phyloP scores from a whole-genome alignment of 179 eudicot species.

The Heliamphora pulchella region DNA sequence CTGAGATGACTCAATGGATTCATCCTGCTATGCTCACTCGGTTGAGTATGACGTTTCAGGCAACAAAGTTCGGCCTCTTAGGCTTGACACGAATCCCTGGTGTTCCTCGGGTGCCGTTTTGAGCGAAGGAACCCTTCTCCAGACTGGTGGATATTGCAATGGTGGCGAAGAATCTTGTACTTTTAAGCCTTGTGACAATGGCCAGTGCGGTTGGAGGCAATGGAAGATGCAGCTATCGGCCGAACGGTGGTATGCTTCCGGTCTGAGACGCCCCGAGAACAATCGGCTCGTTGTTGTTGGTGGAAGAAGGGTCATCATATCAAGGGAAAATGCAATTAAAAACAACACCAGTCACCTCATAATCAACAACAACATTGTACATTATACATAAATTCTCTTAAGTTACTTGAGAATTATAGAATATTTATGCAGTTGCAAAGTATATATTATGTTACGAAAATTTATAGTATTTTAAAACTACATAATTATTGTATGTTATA shows the following conservation, averaged over 20 bases:
- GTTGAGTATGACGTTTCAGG: constrained; percentile 47
- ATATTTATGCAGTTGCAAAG: too few species aligned
- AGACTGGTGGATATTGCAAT: constrained; percentile 27
- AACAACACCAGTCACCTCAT: too few species aligned
- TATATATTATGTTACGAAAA: too few species aligned
- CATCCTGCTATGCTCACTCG: constrained; percentile 59
- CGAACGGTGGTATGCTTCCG: constrained; percentile 51
- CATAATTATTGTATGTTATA: too few species aligned
- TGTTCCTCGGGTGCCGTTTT: constrained; percentile 35
- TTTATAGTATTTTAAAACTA: too few species aligned
- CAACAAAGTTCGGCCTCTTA: constrained; percentile 37
- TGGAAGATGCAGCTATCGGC: constrained; percentile 20
- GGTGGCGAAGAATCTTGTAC: constrained; percentile 19
- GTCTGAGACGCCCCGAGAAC: constrained; percentile 27
- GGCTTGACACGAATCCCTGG: constrained; percentile 25
- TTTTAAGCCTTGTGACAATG: constrained; percentile 30
- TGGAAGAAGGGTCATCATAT: constrained; percentile 32
- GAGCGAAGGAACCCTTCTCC: constrained; percentile 31
- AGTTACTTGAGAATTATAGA: too few species aligned
- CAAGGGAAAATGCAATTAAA: too few species aligned
- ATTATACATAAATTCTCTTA: too few species aligned
- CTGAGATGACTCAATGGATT: constrained; percentile 20
- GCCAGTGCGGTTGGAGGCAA: constrained; percentile 30
- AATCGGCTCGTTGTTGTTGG: constrained; percentile 52
- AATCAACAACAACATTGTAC: too few species aligned